Conservation (phyloP, 2,329 filamentous ascomycete species). For the Apiospora malaysiana region DNA sequence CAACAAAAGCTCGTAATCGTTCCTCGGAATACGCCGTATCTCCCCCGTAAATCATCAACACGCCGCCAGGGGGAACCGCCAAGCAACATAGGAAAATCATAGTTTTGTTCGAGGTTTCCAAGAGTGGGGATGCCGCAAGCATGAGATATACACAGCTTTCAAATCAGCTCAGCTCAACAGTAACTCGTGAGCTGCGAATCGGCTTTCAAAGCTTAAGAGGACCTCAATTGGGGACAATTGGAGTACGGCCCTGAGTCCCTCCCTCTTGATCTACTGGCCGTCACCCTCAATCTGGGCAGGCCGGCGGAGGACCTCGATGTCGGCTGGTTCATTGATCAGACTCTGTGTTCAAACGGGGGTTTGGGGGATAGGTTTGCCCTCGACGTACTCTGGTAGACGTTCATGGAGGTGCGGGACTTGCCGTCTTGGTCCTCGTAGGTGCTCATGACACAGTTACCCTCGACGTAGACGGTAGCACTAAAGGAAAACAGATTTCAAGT, state of each 20-base stretch:
- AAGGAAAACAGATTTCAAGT: not conserved
- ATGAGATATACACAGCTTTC: not conserved
- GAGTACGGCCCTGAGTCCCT: not conserved
- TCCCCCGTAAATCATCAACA: not conserved
- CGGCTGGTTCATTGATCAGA: constrained; percentile 42
- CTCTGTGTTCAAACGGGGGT: not conserved
- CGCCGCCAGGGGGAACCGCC: not conserved
- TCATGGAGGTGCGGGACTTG: constrained; percentile 68
- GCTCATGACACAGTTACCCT: constrained; percentile 78
- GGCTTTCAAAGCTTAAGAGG: not conserved
- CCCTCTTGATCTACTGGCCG: not conserved
- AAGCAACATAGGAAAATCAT: not conserved
- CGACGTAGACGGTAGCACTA: constrained; percentile 81
- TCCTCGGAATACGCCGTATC: not conserved
- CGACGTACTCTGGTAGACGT: constrained; percentile 80
- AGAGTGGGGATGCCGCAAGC: constrained; percentile 8
- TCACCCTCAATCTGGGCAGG: constrained; percentile 22
- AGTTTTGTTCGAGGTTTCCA: constrained; percentile 5
- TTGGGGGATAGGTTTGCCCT: no score
- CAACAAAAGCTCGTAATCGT: constrained; percentile 7
- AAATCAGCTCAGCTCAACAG: not conserved
- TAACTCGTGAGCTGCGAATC: not conserved
- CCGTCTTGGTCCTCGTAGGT: constrained; percentile 74
- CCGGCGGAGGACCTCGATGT: constrained; percentile 53
- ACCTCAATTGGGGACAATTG: not conserved